Evolutionary conservation across 2,329 filamentous ascomycete species (phyloP), one percentile per base, ranked within the genome.

Genomic region (Aspergillus persii): DNA sequence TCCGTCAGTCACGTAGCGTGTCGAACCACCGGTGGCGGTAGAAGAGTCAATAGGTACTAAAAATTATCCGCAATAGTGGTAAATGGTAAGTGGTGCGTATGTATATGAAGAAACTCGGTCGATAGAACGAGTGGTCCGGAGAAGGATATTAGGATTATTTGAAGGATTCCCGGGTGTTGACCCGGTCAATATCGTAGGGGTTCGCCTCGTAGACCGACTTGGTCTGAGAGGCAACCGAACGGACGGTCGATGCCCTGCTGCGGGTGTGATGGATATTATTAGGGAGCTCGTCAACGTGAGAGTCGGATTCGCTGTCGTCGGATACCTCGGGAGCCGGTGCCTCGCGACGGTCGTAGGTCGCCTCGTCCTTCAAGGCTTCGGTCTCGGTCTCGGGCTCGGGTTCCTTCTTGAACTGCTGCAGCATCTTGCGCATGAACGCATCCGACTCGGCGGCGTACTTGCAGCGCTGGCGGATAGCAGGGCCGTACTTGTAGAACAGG

Each of bases 171-270:
- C 65, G 69, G 2, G 77, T 79, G 62, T 80, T 72, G 48, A 79
- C 77, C 23, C 77, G 71, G 56, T 80, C 77, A 58, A 79, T 72
- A 59, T 77, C 76, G 61, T 75, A 80, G 2, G 77, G 77, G 53
- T 78, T 79, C 8, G 71, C 76, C 15, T 79, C 77, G 50, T 80
- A 80, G n/a, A 71, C 64, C 33, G 63, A 65, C n/a, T 58, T 53
- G 12, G 36, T 41, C 36, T 41, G 36, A 15, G 65, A 69, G 27
- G 53, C 65, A 29, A 60, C 59, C 8, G 68, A 69, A 39, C 66
- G 66, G 52, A 64, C 69, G 3, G 36, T 41, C 36, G 69, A 73
- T 15, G 71, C 63, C 53, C 67, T 66, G 57, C 66, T 74, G 60
- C 64, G 69, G 52, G 60, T 66, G n/a, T 69, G 72, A 23, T 65